A percentile compares a stretch with the other conserved stretches of the same genome.
phyloP scores from a whole-genome alignment of 2,329 filamentous ascomycete genomes.

The Bretziella fagacearum region DNA sequence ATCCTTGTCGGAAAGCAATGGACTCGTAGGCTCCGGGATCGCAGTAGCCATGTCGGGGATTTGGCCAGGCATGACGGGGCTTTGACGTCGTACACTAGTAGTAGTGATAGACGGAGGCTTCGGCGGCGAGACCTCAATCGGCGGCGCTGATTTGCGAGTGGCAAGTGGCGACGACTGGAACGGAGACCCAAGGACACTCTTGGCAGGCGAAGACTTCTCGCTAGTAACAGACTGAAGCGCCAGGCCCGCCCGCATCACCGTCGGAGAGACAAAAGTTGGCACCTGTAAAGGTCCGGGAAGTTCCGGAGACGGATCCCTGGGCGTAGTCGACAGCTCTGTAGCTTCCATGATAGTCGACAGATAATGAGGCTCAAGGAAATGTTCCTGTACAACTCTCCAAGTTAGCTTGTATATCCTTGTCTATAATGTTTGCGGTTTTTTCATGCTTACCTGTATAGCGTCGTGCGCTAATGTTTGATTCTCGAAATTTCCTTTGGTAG shows the following conservation, averaged over 20 bases:
- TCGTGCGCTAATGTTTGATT: neutral
- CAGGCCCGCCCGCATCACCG: slow-evolving; percentile 40
- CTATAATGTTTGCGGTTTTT: neutral
- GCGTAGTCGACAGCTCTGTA: slow-evolving; percentile 5
- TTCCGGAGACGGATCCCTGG: neutral
- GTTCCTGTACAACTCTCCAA: neutral
- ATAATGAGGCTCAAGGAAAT: neutral
- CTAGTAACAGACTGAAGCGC: slow-evolving; percentile 41
- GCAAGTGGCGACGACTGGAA: slow-evolving; percentile 23
- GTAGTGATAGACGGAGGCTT: neutral
- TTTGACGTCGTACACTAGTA: neutral
- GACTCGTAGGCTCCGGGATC: slow-evolving; percentile 10
- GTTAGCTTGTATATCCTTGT: slow-evolving; percentile 1
- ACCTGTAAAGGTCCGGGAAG: neutral
- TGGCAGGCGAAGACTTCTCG: slow-evolving; percentile 37
- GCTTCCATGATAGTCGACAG: slow-evolving; percentile 5
- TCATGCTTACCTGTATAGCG: no score
- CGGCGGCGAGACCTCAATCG: slow-evolving; percentile 7
- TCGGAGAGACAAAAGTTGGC: slow-evolving; percentile 16
- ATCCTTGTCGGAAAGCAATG: slow-evolving; percentile 6
- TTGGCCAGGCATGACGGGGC: neutral
- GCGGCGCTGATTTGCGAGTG: neutral
- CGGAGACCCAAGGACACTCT: slow-evolving; percentile 36
- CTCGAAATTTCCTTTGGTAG: neutral
- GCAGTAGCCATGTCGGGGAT: neutral